Evolutionary conservation across 129 eudicot genomes (phyloP).

Genomic region (Scalesia atractyloides): DNA sequence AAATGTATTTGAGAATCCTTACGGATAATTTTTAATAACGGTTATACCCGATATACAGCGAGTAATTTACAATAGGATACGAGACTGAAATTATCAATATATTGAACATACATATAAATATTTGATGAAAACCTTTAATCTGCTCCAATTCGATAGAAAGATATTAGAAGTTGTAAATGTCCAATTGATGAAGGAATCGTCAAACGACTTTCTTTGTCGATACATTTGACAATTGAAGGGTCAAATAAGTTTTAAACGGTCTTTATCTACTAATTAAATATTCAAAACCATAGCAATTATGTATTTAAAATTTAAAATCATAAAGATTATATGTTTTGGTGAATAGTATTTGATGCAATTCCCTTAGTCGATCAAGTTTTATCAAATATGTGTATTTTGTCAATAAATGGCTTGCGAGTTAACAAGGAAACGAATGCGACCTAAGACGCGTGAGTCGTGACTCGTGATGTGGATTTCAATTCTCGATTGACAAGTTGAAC

Average conservation of each 20-base stretch:
- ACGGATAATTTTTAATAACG: too few species aligned
- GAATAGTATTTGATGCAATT: background rate
- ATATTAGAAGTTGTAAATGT: background rate
- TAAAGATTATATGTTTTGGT: background rate
- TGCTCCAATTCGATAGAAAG: background rate
- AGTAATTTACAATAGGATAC: too few species aligned
- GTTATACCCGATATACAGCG: too few species aligned
- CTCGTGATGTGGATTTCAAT: background rate
- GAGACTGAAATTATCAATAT: too few species aligned
- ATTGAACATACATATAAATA: too few species aligned
- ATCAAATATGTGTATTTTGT: background rate
- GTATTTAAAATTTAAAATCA: too few species aligned
- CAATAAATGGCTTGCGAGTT: background rate
- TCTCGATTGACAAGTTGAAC: conserved; percentile 12
- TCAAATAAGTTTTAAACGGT: background rate
- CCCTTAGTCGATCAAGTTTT: background rate
- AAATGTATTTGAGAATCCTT: too few species aligned
- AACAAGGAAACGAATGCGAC: too few species aligned
- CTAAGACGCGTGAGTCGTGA: conserved; percentile 20
- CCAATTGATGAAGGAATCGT: background rate
- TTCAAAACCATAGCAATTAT: background rate
- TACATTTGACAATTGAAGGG: background rate
- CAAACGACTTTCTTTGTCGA: background rate
- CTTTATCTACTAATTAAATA: background rate
- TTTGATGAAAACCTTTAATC: too few species aligned